Evolutionary conservation across 2,329 filamentous ascomycete genomes (phyloP).

Genomic region (Lachnellula subtilissima): DNA sequence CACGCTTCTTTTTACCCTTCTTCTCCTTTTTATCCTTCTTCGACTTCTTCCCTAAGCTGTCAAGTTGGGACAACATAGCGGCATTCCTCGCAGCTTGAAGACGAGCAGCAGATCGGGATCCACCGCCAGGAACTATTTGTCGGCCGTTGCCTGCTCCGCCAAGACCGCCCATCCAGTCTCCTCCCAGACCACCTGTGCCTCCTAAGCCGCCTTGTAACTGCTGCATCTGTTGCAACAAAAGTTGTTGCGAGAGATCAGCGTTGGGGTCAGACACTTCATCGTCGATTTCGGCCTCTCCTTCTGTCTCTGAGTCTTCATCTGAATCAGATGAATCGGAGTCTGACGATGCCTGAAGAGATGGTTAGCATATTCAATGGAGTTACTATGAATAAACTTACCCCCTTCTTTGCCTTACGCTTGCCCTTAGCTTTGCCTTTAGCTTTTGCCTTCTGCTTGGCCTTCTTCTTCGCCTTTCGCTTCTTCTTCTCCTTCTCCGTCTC

Average conservation of each 20-base stretch:
- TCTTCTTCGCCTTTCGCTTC: conserved; percentile 34
- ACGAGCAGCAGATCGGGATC: conserved; percentile 13
- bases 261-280: conserved; percentile 14
- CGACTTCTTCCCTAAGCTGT: conserved; percentile 18
- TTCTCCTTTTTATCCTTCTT: conserved; percentile 39
- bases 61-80: conserved; percentile 20
- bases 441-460: conserved; percentile 32
- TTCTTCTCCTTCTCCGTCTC: conserved; percentile 32
- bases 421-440: conserved; percentile 36
- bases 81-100: conserved; percentile 22
- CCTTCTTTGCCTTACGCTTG: conserved; percentile 35
- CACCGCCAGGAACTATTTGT: not conserved
- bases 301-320: conserved; percentile 25
- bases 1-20: conserved; percentile 35
- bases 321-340: conserved; percentile 31
- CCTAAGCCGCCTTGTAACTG: conserved; percentile 17
- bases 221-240: conserved; percentile 25
- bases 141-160: not conserved
- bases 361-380: conserved; percentile 7
- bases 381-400: conserved; percentile 20
- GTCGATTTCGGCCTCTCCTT: conserved; percentile 10
- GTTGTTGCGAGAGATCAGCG: conserved; percentile 20
- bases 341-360: conserved; percentile 20
- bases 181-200: conserved; percentile 9
- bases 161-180: conserved; percentile 5